Base-by-base conservation (phyloP, 2,329 filamentous ascomycete genomes). In the Sporothrix schenckii region DNA sequence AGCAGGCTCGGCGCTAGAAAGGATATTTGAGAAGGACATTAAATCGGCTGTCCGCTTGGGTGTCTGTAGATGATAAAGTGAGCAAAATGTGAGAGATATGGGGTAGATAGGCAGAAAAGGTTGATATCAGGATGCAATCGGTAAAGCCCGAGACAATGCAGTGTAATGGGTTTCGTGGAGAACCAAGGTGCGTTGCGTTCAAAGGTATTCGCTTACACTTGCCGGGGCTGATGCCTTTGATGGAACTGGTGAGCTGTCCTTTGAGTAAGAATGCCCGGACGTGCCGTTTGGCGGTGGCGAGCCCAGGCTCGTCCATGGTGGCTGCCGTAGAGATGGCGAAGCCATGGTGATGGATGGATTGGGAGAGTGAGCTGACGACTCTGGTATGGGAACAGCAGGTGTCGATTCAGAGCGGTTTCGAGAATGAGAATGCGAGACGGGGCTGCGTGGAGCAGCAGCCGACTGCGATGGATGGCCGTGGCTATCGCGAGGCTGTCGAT, bases 21-120 rank as follows among this genome's bases (percentile, higher is more conserved):
- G 89, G 72, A 98, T 96, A 78, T 94, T 97, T 74, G 93, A 95
- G 77, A 98, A 95, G 5, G 94, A 95, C 94, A 97, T 97, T 68
- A 94, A 91, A 78, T 97, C 92, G 71, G 91, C 90, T 53, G 90
- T 85, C 78, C 93, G 89, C 75, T 88, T 89, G 1, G 91, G 87
- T 66, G 91, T 91, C 87, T 93, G 49, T 0, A 24, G 16, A 44
- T 10, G 2, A 61, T 30, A 3, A 56, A 41, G 24, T 50, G 27
- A 65, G 41, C 21, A 50, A 50, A 50, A 34, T 6, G 30, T 50
- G 16, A 66, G 10, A 52, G 24, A 0, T 3, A 34, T 34, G 6
- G 6, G 6, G 34, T 34, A 34, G 34, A 7, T 34, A 9, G 5
- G 34, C 34, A 34, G 34, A 34, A 24, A 24, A 1, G 24, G 24